These are phyloP conservation scores for Cubamyces sp. DNA, from an alignment of 768 basidiomycete genomes.

Conservation along the genomic window DNA sequence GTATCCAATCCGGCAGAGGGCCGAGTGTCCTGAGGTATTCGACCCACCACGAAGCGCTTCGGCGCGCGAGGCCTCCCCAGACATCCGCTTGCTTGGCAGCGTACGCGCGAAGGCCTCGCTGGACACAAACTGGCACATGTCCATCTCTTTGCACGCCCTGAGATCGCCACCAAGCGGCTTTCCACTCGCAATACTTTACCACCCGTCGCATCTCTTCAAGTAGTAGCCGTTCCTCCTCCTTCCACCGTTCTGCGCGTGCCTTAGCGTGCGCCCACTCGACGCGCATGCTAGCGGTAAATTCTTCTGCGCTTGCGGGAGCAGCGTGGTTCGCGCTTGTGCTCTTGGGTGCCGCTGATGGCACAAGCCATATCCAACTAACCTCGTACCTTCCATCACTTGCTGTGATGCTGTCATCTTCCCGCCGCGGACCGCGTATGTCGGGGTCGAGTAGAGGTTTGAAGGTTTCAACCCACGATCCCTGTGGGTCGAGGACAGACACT, in stretches of 20 bases:
- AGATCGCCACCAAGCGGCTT: conserved; percentile 26
- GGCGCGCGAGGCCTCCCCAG: background rate
- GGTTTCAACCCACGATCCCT: background rate
- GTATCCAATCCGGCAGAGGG: background rate
- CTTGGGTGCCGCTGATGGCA: background rate
- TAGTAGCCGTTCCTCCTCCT: conserved; percentile 40
- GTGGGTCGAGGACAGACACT: background rate
- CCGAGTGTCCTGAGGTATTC: background rate
- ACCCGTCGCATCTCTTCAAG: conserved; percentile 41
- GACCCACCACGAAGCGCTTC: background rate
- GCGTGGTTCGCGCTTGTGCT: background rate
- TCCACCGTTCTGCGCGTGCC: conserved; percentile 39
- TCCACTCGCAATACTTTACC: conserved; percentile 26
- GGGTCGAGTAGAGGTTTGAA: background rate
- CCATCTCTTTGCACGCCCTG: too few species aligned
- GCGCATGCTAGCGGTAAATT: conserved; percentile 9
- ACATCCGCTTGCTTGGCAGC: background rate
- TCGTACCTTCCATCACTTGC: conserved; percentile 16
- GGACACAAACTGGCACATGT: too few species aligned
- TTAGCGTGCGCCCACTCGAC: conserved; percentile 28
- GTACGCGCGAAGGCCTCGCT: background rate
- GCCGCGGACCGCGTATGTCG: background rate
- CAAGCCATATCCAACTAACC: conserved; percentile 25
- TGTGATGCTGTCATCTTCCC: background rate
- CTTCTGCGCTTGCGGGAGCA: background rate